Evolutionary conservation across 176 grass and related monocot genomes (phyloP).

Genomic region (Oryza rufipogon): DNA sequence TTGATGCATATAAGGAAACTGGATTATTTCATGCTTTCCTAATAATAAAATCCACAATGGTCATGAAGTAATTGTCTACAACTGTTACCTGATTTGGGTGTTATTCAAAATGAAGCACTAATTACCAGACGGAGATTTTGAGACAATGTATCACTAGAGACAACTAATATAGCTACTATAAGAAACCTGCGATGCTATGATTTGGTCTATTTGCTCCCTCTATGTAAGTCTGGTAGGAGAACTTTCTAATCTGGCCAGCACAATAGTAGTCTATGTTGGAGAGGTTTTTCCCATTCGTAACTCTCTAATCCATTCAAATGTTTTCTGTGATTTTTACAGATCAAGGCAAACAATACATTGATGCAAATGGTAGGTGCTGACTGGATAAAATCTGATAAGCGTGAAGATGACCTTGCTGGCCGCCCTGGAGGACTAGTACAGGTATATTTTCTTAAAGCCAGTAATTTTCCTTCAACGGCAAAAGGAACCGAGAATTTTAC

Average conservation of each 20-base stretch:
- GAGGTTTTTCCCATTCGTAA: conserved; percentile 9
- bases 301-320: background rate
- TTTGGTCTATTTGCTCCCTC: background rate
- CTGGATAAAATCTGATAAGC: conserved; percentile 96
- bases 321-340: conserved; percentile 54
- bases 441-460: conserved; percentile 54
- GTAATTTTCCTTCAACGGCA: background rate
- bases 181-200: background rate
- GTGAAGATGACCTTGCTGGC: conserved; percentile 89
- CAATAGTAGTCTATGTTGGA: background rate
- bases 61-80: background rate
- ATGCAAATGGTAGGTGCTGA: conserved; percentile 99
- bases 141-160: background rate
- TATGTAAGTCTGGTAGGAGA: background rate
- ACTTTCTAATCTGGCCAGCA: background rate
- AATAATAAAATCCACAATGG: background rate
- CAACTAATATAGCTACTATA: background rate
- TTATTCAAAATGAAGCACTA: background rate
- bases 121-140: background rate
- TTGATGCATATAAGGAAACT: background rate
- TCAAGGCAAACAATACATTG: conserved; percentile 84
- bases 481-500: conserved; percentile 14
- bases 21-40: background rate
- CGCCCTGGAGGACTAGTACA: conserved; percentile 88
- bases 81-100: background rate